Percentiles rank a stretch among this genome's conserved stretches.
phyloP scores from a whole-genome alignment of 345 rosid species.

The Pseudoturritis turrita region DNA sequence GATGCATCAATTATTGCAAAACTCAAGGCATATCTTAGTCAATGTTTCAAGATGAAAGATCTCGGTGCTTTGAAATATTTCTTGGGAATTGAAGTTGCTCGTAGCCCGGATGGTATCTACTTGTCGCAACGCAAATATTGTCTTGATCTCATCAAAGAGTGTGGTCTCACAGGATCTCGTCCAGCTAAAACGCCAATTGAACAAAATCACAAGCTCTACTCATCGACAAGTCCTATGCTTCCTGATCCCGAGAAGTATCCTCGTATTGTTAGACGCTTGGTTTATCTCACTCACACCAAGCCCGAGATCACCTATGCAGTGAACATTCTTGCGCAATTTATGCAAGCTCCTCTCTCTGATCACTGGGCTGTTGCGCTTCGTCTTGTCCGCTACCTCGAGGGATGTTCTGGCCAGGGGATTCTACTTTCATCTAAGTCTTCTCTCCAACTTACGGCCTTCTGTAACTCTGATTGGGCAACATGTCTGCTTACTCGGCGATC shows the following conservation, averaged over 20 bases:
- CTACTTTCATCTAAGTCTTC: too few species aligned
- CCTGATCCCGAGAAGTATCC: background rate
- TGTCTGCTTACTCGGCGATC: too few species aligned
- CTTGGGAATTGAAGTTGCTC: background rate
- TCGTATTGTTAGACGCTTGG: fast-evolving
- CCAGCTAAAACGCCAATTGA: background rate
- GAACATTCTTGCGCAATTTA: background rate
- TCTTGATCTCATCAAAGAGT: background rate
- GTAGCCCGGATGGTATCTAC: background rate
- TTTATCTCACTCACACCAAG: background rate
- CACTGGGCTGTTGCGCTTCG: background rate
- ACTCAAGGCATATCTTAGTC: background rate
- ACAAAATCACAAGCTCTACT: background rate
- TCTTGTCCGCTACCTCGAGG: background rate
- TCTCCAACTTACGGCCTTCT: too few species aligned
- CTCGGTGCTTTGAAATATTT: background rate
- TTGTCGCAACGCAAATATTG: background rate
- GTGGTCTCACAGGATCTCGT: too few species aligned
- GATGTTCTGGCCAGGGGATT: too few species aligned
- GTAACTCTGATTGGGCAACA: too few species aligned
- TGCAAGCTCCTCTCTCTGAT: background rate
- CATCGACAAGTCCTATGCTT: too few species aligned
- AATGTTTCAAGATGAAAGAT: background rate
- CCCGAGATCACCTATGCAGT: background rate
- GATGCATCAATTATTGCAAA: fast-evolving